phyloP scores from a whole-genome alignment of 345 rosid genomes.

The Rhodomyrtus tomentosa region DNA sequence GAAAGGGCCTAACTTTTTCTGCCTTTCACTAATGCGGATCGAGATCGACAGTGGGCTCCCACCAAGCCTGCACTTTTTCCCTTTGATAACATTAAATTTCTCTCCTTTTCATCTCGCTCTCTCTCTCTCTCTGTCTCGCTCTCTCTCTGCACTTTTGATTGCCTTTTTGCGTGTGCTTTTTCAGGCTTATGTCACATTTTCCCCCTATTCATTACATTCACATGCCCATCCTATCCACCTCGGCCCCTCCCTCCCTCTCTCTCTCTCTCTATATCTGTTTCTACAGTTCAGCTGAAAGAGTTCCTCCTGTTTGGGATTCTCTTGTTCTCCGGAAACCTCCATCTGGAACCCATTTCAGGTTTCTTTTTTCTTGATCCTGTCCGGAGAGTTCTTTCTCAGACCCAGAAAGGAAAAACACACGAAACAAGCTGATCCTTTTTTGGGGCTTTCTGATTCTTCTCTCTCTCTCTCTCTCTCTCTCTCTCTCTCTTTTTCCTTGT shows the following conservation, averaged over 20 bases:
- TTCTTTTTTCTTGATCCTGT: background rate
- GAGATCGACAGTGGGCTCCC: slow-evolving; percentile 38
- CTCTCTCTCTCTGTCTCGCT: background rate
- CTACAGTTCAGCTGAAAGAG: background rate
- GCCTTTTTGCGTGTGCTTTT: background rate
- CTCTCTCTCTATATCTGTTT: background rate
- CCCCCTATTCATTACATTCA: background rate
- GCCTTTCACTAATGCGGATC: slow-evolving; percentile 13
- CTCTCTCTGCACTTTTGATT: background rate
- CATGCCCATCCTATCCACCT: background rate
- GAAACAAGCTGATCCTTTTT: background rate
- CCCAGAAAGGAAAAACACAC: background rate
- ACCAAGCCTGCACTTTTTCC: slow-evolving; percentile 2
- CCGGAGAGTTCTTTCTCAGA: background rate
- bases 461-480: background rate
- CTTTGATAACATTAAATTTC: background rate
- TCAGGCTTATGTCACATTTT: background rate
- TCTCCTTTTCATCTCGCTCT: background rate
- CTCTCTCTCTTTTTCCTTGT: background rate
- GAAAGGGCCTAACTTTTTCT: slow-evolving; percentile 8
- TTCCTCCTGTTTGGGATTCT: background rate
- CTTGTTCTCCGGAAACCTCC: background rate
- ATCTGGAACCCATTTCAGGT: background rate
- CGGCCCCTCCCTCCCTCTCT: background rate
- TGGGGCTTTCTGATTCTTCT: background rate